A percentile compares a stretch with the other conserved stretches of the same genome.
Evolutionary conservation across 768 basidiomycete genomes (phyloP).

Genomic region (Suillus tomentosus): DNA sequence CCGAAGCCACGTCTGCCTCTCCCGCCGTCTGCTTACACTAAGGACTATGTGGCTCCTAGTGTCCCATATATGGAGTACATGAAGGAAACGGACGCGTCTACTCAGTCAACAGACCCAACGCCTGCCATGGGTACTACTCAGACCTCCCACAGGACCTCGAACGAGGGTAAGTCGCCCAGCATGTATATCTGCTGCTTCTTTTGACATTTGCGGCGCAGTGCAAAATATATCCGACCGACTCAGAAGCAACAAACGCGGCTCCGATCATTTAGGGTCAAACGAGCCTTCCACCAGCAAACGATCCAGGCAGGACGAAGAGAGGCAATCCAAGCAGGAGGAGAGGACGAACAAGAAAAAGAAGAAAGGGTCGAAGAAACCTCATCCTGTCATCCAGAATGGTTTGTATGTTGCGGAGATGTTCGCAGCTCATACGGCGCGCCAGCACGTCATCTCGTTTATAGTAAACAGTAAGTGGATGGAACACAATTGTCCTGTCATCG

Average conservation of each 20-base stretch:
- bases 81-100: not conserved
- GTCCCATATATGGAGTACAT: not conserved
- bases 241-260: not conserved
- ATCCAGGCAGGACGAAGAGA: not conserved
- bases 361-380: not conserved
- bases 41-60: not conserved
- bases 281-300: not conserved
- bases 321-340: slow-evolving; percentile 10
- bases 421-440: not conserved
- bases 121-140: not conserved
- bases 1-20: not conserved
- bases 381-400: not conserved
- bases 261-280: not conserved
- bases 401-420: slow-evolving; percentile 1
- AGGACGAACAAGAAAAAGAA: not conserved
- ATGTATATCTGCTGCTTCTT: not conserved
- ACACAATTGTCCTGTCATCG: not conserved
- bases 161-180: not conserved
- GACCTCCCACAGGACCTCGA: not conserved
- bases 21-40: not conserved
- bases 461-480: not conserved
- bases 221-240: not conserved
- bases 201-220: not conserved
- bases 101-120: not conserved
- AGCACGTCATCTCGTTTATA: not conserved